Percentiles rank a stretch among this genome's conserved stretches.
These are phyloP conservation scores for Xerocomus amazonicus DNA, from an alignment of 1,284 basidiomycete genomes.

Conservation along the genomic window DNA sequence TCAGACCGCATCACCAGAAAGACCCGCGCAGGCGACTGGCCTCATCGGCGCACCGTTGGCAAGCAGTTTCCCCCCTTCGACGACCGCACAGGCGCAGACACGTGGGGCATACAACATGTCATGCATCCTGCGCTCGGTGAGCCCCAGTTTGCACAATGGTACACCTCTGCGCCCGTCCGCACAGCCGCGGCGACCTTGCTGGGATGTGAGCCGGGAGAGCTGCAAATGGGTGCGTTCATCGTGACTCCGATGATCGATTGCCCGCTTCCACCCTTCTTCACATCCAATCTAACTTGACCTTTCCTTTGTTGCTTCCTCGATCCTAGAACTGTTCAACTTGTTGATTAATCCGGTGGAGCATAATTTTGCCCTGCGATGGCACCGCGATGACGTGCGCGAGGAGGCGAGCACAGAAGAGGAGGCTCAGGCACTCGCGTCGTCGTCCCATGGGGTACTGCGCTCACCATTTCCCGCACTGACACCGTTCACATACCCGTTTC, in stretches of 20 bases:
- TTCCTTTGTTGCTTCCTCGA: not conserved
- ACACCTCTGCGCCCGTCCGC: slow-evolving; percentile 57
- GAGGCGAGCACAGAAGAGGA: slow-evolving; percentile 67
- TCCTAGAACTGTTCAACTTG: slow-evolving; percentile 72
- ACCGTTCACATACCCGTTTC: not conserved
- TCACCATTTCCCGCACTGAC: not conserved
- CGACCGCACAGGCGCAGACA: slow-evolving; percentile 51
- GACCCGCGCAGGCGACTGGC: slow-evolving; percentile 66
- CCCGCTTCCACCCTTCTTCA: too few relatives aligned
- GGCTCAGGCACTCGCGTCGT: slow-evolving; percentile 49
- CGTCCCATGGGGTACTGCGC: slow-evolving; percentile 60
- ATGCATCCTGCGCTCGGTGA: slow-evolving; percentile 74
- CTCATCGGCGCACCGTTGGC: slow-evolving; percentile 69
- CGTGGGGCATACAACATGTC: slow-evolving; percentile 78
- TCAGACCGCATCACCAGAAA: slow-evolving; percentile 50
- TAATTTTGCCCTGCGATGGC: slow-evolving; percentile 78
- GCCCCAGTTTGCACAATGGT: slow-evolving; percentile 62
- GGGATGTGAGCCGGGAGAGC: slow-evolving; percentile 45
- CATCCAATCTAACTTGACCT: too few relatives aligned
- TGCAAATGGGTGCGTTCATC: slow-evolving; percentile 65
- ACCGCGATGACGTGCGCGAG: slow-evolving; percentile 74
- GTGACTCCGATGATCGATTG: too few relatives aligned
- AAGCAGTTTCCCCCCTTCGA: slow-evolving; percentile 80
- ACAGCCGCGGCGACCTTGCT: slow-evolving; percentile 50
- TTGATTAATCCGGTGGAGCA: slow-evolving; percentile 69